phyloP scores from a whole-genome alignment of 306 rosid genomes.

The Citrullus mucosospermus region DNA sequence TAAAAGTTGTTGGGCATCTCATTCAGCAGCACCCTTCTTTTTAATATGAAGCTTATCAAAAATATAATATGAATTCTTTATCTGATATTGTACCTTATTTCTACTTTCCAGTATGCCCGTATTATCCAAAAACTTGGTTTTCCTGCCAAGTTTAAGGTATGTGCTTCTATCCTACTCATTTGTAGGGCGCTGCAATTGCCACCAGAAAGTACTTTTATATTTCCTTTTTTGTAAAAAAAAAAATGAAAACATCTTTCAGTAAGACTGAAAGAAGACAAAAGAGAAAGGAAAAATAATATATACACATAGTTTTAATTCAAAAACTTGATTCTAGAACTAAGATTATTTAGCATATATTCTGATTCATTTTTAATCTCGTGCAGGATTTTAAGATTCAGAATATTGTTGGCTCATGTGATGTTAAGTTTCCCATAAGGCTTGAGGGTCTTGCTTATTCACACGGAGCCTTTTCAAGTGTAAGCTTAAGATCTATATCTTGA shows the following conservation, averaged over 20 bases:
- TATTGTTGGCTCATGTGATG: conserved; percentile 88
- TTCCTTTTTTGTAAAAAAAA: not conserved
- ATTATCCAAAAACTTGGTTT: conserved; percentile 88
- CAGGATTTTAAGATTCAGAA: conserved; percentile 89
- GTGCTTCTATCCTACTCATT: not conserved
- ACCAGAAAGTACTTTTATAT: not conserved
- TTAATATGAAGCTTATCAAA: not conserved
- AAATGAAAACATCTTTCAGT: not conserved
- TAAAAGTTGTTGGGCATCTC: not conserved
- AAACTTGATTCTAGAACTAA: not conserved
- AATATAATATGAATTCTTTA: not conserved
- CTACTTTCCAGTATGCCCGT: conserved; percentile 65
- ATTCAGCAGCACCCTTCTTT: not conserved
- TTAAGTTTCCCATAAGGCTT: conserved; percentile 82
- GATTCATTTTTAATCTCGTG: not conserved
- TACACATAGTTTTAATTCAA: not conserved
- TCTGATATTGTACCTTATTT: conserved; percentile 10
- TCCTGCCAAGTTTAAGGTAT: conserved; percentile 77
- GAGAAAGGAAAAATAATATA: not conserved
- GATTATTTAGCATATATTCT: not conserved
- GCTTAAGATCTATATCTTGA: conserved; percentile 13
- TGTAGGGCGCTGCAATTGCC: not conserved
- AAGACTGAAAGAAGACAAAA: not conserved
- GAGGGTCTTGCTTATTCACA: conserved; percentile 92
- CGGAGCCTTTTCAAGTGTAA: conserved; percentile 83